Evolutionary conservation across 768 basidiomycete genomes (phyloP).

Genomic region (Cubamyces lactineus): DNA sequence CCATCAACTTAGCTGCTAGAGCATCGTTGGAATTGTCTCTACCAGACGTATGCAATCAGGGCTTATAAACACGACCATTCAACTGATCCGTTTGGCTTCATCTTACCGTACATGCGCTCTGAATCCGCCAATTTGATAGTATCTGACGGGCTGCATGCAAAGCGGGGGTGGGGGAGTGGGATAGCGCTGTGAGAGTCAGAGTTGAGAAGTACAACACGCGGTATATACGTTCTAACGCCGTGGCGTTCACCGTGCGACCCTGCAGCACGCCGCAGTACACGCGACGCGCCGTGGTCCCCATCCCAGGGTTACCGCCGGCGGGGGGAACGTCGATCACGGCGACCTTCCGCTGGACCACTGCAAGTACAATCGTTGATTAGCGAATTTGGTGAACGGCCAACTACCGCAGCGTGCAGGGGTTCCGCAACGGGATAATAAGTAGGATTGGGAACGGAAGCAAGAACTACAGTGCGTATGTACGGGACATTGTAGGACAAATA

Average conservation of each 20-base stretch:
- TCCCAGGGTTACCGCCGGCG: not conserved
- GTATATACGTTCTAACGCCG: not conserved
- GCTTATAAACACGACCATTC: too few species aligned
- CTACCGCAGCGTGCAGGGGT: too few species aligned
- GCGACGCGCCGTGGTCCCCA: slow-evolving; percentile 15
- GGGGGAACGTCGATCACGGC: not conserved
- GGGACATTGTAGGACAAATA: slow-evolving; percentile 31
- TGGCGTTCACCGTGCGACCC: slow-evolving; percentile 1
- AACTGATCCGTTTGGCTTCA: not conserved
- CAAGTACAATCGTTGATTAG: too few species aligned
- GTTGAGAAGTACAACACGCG: not conserved
- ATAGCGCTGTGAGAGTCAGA: not conserved
- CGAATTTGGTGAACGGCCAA: too few species aligned
- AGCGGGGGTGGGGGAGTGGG: not conserved
- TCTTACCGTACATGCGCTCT: slow-evolving; percentile 16
- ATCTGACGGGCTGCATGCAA: slow-evolving; percentile 15
- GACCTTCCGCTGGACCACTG: not conserved
- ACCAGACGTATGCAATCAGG: too few species aligned
- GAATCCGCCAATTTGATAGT: slow-evolving; percentile 28
- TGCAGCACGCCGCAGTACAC: slow-evolving; percentile 10
- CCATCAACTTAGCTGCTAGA: slow-evolving; percentile 7
- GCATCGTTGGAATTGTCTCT: slow-evolving; percentile 20
- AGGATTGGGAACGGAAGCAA: slow-evolving; percentile 18
- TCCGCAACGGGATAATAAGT: slow-evolving; percentile 4
- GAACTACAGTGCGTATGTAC: slow-evolving; percentile 28